These are phyloP conservation scores for Peronospora destructor DNA, from an alignment of 352 stramenopile genomes.

Conservation along the genomic window DNA sequence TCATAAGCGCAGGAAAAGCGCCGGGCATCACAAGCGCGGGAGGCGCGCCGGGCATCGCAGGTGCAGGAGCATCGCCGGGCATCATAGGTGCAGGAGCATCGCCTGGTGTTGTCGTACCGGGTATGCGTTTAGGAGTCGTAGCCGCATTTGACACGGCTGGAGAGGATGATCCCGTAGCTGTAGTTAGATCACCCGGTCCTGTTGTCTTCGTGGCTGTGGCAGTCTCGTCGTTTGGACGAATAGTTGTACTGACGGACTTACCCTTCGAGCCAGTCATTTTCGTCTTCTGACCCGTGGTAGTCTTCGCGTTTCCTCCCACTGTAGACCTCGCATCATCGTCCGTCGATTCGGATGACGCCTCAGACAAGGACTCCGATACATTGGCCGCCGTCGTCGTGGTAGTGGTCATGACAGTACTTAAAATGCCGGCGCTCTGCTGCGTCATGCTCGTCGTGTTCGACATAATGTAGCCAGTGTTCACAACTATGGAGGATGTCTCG, in stretches of 20 bases:
- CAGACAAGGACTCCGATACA: constrained; percentile 22
- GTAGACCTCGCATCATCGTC: constrained; percentile 1
- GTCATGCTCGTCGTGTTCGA: constrained; percentile 29
- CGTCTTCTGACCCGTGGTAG: constrained; percentile 10
- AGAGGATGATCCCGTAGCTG: constrained; percentile 12
- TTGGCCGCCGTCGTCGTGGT: constrained; percentile 22
- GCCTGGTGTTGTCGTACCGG: too few relatives aligned
- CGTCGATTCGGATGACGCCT: constrained; percentile 19
- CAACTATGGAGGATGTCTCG: constrained; percentile 20
- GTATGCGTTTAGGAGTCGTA: too few relatives aligned
- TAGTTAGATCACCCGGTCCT: constrained; percentile 14
- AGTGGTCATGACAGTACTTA: constrained; percentile 19
- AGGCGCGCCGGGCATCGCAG: too few relatives aligned
- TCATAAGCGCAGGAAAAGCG: too few relatives aligned
- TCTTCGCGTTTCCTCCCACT: constrained; percentile 6
- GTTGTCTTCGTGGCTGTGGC: constrained; percentile 8
- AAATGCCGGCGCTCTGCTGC: constrained; percentile 13
- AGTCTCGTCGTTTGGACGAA: constrained; percentile 11
- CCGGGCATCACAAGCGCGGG: too few relatives aligned
- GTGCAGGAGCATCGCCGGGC: too few relatives aligned
- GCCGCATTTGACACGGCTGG: too few relatives aligned
- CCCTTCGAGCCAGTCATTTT: constrained; percentile 11
- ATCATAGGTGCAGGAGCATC: too few relatives aligned
- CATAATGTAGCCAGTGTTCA: constrained; percentile 29
- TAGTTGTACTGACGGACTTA: constrained; percentile 8